These are phyloP conservation scores for Daldinia eschscholtzii DNA, from an alignment of 2,329 filamentous ascomycete genomes.

Conservation along the genomic window DNA sequence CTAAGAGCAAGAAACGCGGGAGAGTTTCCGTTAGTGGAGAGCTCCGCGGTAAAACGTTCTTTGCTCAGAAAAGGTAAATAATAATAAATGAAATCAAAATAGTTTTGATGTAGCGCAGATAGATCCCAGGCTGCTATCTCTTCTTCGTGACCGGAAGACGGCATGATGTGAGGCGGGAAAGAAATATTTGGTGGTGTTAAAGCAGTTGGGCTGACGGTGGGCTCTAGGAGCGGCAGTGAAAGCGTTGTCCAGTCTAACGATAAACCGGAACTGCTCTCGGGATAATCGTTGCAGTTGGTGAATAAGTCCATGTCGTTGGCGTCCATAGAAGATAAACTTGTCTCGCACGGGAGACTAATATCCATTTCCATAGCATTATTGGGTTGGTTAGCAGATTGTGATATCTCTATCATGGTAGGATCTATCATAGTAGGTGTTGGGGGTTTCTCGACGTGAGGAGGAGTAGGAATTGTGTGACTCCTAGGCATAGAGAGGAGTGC, in stretches of 20 bases:
- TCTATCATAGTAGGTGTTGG: constrained; percentile 17
- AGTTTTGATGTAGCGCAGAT: constrained; percentile 10
- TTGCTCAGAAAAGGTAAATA: constrained; percentile 17
- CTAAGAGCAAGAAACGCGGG: constrained; percentile 10
- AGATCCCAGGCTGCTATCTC: constrained; percentile 9
- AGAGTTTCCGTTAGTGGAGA: constrained; percentile 15
- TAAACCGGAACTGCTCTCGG: constrained; percentile 8
- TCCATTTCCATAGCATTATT: constrained; percentile 17
- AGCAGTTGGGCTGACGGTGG: constrained; percentile 10
- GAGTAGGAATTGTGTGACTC: constrained; percentile 14
- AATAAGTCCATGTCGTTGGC: constrained; percentile 10
- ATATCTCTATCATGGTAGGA: constrained; percentile 11
- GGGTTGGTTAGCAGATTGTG: constrained; percentile 6
- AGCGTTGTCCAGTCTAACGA: constrained; percentile 12
- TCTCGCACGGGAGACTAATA: constrained; percentile 11
- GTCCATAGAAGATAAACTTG: constrained; percentile 1
- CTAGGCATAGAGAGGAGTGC: constrained; percentile 20
- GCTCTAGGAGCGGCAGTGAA: constrained; percentile 11
- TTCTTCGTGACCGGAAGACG: constrained; percentile 2
- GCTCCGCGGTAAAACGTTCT: constrained; percentile 7
- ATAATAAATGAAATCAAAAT: constrained; percentile 16
- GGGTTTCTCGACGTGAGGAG: constrained; percentile 12
- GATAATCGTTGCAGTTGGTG: constrained; percentile 14
- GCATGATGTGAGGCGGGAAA: constrained; percentile 2
- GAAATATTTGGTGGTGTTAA: constrained; percentile 8